Conservation (phyloP, 768 basidiomycete genomes). For the Xanthoconium stramineum region DNA sequence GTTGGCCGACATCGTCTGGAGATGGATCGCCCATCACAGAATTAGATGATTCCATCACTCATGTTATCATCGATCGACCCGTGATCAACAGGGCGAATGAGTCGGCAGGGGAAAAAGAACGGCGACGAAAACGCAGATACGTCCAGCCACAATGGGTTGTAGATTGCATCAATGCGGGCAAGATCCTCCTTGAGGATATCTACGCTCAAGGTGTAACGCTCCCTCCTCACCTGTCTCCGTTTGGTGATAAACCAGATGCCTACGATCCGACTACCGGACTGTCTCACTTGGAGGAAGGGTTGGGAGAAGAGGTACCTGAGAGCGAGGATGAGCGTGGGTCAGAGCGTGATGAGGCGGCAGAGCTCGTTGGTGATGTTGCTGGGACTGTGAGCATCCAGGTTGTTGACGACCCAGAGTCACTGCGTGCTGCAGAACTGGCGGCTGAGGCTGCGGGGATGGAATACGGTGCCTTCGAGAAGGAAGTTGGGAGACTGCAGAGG, state of each 20-base stretch:
- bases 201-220: slow-evolving; percentile 84
- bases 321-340: slow-evolving; percentile 30
- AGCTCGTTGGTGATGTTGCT: slow-evolving; percentile 27
- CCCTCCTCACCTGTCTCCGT: slow-evolving; percentile 95
- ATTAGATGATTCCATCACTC: slow-evolving; percentile 82
- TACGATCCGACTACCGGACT: slow-evolving; percentile 59
- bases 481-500: slow-evolving; percentile 59
- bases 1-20: slow-evolving; percentile 83
- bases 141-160: slow-evolving; percentile 98
- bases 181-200: slow-evolving; percentile 77
- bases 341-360: slow-evolving; percentile 20
- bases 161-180: slow-evolving; percentile 89
- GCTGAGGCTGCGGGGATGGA: slow-evolving; percentile 89
- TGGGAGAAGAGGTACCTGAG: slow-evolving; percentile 29
- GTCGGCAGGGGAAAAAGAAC: slow-evolving; percentile 56
- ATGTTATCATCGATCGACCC: slow-evolving; percentile 93
- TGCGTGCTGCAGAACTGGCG: slow-evolving; percentile 86
- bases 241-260: slow-evolving; percentile 76
- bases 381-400: slow-evolving; percentile 31
- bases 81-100: slow-evolving; percentile 46
- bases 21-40: slow-evolving; percentile 78
- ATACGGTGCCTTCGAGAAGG: slow-evolving; percentile 73
- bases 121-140: slow-evolving; percentile 70
- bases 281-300: slow-evolving; percentile 14
- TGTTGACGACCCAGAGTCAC: slow-evolving; percentile 56